Base-by-base conservation (phyloP, 2,329 filamentous ascomycete species). In the Colletotrichum tabaci region DNA sequence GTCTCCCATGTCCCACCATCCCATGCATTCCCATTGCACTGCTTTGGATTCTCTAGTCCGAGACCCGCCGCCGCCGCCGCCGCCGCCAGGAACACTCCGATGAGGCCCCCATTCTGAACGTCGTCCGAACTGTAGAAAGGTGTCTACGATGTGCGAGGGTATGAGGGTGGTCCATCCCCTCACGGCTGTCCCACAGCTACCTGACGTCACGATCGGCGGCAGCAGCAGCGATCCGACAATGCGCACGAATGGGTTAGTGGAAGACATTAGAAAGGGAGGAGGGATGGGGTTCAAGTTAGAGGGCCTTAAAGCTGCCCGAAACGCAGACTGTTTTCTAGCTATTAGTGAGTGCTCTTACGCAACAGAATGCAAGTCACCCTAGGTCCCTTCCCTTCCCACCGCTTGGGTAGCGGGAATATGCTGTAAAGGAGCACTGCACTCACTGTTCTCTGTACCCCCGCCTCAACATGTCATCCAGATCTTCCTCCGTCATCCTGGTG, bases 191-290 rank as follows among this genome's bases (percentile, higher is more conserved):
- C 38, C 46, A 26, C 16, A 44, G 53, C 26, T 42, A 21, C 56
- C 38, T 67, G 67, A 71, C 67, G 67, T 67, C 67, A 71, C 21
- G 16, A 21, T 67, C 63, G 56, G 40, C 30, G n/a, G 16, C 35
- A 35, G 15, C 42, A n/a, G n/a, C 21, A 21, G 30, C 56, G 40
- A 46, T 26, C 40, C 9, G 40, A 30, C 56, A 15, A 13, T 30
- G 56, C 56, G 55, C 55, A 42, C 55, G 23, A 42, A 23, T 42
- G 10, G 13, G 7, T 42, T 18, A 57, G 23, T 4, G 53, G 15
- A 4, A 26, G 26, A 26, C 26, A 26, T 26, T 3, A 26, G 26
- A 26, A 26, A 26, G 26, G 3, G 4, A 26, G 26, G 26, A n/a
- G n/a, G 26, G 26, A 3, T 26, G 26, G 26, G 26, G 26, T 26